Evolutionary conservation across 805 yeast species (phyloP), one percentile per base, ranked within the genome.

Genomic region (Myxozyma mucilagina): DNA sequence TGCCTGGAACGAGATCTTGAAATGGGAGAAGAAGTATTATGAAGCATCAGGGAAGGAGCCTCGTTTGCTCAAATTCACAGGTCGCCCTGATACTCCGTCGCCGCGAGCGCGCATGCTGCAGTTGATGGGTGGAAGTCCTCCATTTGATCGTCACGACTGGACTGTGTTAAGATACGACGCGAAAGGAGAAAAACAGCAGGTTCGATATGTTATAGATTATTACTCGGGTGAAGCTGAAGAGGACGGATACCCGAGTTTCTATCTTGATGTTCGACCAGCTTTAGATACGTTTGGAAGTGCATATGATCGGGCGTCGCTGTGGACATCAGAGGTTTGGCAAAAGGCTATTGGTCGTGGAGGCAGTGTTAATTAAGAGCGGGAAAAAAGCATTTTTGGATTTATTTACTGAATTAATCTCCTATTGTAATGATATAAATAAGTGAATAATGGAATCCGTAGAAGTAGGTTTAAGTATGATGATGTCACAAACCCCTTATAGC

Each of bases 121-220:
- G 67, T 72, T 76, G 57, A 73, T 94, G 67, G 86, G 93, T 11
- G 76, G 86, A 0, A 87, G 87, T 65, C 90, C 96, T 3, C 99
- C 99, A 6, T 94, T 94, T 71, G 99, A 94, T 74, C 85, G 99
- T 73, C 99, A 94, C 70, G 99, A 94, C 76, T 94, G 99, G 99
- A 88, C 96, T 2, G 97, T 94, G 4, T 79, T 93, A 67, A 82
- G 99, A 70, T 79, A 60, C 18, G 68, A 72, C 4, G 57, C 66
- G 1, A 72, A 73, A 35, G 75, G 73, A 1, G 74, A 73, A 35
- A 76, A 76, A 9, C 77, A 80, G 54, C 77, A 85, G 68, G 91
- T 94, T 20, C 82, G 99, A 64, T 94, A 94, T 69, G 96, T 94
- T 35, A 91, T 94, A 69, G 99, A 94, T 73, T 94, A 93, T 74